Evolutionary conservation across 768 basidiomycete species (phyloP), one percentile per base, ranked within the genome.

Genomic region (Suillus americanus): DNA sequence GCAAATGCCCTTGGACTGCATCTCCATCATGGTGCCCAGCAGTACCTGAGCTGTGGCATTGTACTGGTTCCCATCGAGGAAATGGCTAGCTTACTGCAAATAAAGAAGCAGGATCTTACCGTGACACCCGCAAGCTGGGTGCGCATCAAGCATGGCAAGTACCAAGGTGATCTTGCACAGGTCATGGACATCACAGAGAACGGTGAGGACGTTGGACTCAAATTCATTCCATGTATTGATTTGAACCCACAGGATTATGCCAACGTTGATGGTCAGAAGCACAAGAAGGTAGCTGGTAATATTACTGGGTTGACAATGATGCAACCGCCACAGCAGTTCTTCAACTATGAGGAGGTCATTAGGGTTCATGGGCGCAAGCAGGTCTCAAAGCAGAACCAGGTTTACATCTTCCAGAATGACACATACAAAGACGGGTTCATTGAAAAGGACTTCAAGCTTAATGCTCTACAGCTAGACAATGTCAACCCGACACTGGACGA

Each of bases 401-500:
- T 85, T 51, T 95, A 86, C 70, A 86, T 95, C 50, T 99, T 98
- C 80, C 89, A 92, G 72, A 89, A 89, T 69, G 97, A 99, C 73
- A 94, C 94, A 1, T 99, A 91, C 81, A 90, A 89, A 70, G 91
- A 97, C 63, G 97, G 97, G 2, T 97, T 97, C 76, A 86, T 97
- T 71, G 93, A 97, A 79, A 99, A 98, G 78, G 97, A 99, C 75
- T 89, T 97, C 83, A 91, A 92, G 71, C 74, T 95, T 57, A 88
- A 83, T 54, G 89, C 86, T 1, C 78, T 97, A 46, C 86, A 87
- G 60, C 77, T 89, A 60, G 97, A 99, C 67, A 90, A 95, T 70
- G 91, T 99, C 43, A 92, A 94, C 66, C 97, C 97, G 1, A 97
- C 95, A 5, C 81, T 99, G 64, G 97, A 99, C 72, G 97, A 99